Conservation (phyloP, 805 yeast species). For the Candida adriatica region DNA sequence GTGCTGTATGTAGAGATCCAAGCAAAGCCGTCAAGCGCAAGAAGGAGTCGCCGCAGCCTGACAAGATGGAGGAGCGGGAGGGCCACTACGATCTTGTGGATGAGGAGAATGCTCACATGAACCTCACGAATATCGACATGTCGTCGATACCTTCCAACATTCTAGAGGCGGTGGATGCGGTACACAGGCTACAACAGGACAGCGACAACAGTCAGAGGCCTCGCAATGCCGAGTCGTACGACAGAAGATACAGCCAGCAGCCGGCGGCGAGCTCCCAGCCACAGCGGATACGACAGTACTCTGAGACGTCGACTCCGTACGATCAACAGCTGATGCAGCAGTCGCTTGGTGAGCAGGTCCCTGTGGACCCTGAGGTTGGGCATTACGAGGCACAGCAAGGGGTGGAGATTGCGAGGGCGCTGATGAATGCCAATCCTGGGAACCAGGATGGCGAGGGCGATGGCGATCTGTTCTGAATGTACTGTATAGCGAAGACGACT, state of each 20-base stretch:
- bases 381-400: slow-evolving; percentile 41
- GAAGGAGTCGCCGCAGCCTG: slow-evolving; percentile 8
- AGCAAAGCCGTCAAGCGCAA: slow-evolving; percentile 14
- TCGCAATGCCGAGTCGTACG: background rate
- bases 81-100: background rate
- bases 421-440: slow-evolving; percentile 44
- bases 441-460: slow-evolving; percentile 12
- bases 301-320: background rate
- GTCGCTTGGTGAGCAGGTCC: slow-evolving; percentile 24
- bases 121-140: slow-evolving; percentile 17
- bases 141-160: slow-evolving; percentile 20
- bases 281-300: slow-evolving; percentile 1
- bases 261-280: slow-evolving; percentile 2
- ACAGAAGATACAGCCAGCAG: slow-evolving; percentile 9
- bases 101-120: slow-evolving; percentile 7
- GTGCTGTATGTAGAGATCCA: slow-evolving; percentile 53
- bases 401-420: slow-evolving; percentile 59
- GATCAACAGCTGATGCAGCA: slow-evolving; percentile 2
- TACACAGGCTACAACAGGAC: slow-evolving; percentile 29
- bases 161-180: slow-evolving; percentile 57
- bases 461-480: slow-evolving; percentile 13
- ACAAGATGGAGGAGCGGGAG: background rate
- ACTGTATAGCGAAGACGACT: too few species aligned
- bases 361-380: slow-evolving; percentile 54
- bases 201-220: too few species aligned